Evolutionary conservation across 2,329 filamentous ascomycete species (phyloP).

Genomic region (Ilyonectria mors-panacis): DNA sequence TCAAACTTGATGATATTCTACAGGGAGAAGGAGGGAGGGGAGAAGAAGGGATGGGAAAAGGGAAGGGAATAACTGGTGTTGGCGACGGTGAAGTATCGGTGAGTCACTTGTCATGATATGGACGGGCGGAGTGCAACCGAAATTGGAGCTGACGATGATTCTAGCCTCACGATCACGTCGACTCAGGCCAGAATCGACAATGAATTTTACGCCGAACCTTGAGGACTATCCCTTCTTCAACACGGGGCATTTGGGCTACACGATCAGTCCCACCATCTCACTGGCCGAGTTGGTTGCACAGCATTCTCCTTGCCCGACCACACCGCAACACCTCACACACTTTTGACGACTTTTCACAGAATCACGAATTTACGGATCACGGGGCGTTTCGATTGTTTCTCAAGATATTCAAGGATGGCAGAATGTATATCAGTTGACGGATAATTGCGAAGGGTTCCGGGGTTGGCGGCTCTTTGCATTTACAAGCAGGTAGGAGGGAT

Average conservation of each 20-base stretch:
- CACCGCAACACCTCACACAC: background rate
- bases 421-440: background rate
- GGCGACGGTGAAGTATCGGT: background rate
- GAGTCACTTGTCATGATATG: constrained; percentile 11
- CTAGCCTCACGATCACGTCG: background rate
- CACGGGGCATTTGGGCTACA: background rate
- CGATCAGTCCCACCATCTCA: background rate
- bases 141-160: constrained; percentile 9
- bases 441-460: background rate
- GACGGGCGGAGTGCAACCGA: background rate
- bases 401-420: background rate
- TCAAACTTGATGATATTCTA: constrained; percentile 12
- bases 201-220: background rate
- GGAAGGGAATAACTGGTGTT: background rate
- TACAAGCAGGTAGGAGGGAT: constrained; percentile 3
- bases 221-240: background rate
- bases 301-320: background rate
- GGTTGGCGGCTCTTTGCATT: constrained; percentile 5
- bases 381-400: constrained; percentile 5
- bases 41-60: background rate
- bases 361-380: constrained; percentile 15
- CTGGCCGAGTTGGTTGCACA: background rate
- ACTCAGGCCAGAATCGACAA: background rate
- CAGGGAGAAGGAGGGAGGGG: background rate
- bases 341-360: constrained; percentile 8